Base-by-base conservation (phyloP, 164 flowering plant genomes). In the Nymphaea thermarum region DNA sequence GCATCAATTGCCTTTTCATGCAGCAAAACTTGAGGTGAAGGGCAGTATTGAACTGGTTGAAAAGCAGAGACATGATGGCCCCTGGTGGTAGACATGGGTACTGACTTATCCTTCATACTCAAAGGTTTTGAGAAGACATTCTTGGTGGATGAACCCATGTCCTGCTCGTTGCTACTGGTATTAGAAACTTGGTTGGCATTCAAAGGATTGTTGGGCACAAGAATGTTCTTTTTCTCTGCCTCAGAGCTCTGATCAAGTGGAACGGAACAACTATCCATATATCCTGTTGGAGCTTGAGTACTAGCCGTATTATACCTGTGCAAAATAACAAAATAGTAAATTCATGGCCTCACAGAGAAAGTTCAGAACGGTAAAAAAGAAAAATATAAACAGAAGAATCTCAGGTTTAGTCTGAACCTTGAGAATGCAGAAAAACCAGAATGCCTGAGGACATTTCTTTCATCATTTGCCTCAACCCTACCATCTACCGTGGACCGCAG, bases 341-440 rank as follows among this genome's bases (percentile, higher is more conserved):
- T 10, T 51, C 57, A 51, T 25, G 36, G 36, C 36, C 36, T 25
- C 36, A 25, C 36, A 15, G 57, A 51, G 57, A 51, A 51, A 15
- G 8, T 51, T 51, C 57, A 51, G 8, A 15, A 51, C 57, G 14
- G 3, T 8, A 51, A 51, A 15, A 8, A 51, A 51, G 12, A 51
- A 51, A 7, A 3, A 51, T 51, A 15, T 51, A 8, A 51, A 5
- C 14, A 51, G 57, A 51, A 51, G 14, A 51, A 15, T 51, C 12
- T 15, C 57, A 15, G 57, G 14, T 51, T 51, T 51, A 10, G 57
- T 62, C 44, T 82, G 72, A 72, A 89, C 92, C 85, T 89, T 72
- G 96, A 85, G 77, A 87, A 87, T 68, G 97, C 93, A 63, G 95
- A 91, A 59, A 73, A 72, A 68, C 83, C 85, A 42, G 97, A 91